Base-by-base conservation (phyloP, 805 yeast genomes). In the Nakazawaea ishiwadae region DNA sequence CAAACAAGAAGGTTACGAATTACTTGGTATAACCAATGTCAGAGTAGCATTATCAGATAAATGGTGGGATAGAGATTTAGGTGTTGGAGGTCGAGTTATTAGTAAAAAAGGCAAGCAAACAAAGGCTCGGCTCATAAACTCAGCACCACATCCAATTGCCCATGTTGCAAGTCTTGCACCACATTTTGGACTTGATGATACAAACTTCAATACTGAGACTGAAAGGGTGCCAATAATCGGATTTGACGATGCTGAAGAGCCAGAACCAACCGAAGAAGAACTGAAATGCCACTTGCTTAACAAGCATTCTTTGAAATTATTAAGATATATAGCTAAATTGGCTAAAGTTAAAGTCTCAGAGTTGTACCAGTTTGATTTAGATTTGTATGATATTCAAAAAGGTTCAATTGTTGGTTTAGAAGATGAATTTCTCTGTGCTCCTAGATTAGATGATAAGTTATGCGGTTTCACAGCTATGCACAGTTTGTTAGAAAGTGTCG, bases 51-150 rank as follows among this genome's bases (percentile, higher is more conserved):
- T 83, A 47, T 64, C 68, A 19, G 68, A 69, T 18, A 60, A 76
- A 30, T 83, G 95, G 89, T 77, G 85, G 72, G 95, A 87, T 59
- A 74, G 96, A 58, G 96, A 87, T 59, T 71, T 87, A 46, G 93
- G 95, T 34, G 59, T 87, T 46, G 95, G 88, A 37, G 96, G 96
- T 35, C 69, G 87, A 45, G 73, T 87, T 16, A 64, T 84, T 59
- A 28, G 58, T 55, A 15, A 60, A 58, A 19, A 29, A 32, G 2
- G 37, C 27, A 8, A 36, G 5, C 11, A 52, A 24, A 45, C 51
- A 3, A 53, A 55, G 14, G 59, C 73, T 6, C 65, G 62, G 43
- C 55, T 79, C 49, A 71, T 79, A 24, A 73, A 72, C 54, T 77
- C 83, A 5, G 63, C 82, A 1, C 83, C 84, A n/a, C 71, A 69